Conservation (phyloP, 306 rosid species). For the Medicago ruthenica region DNA sequence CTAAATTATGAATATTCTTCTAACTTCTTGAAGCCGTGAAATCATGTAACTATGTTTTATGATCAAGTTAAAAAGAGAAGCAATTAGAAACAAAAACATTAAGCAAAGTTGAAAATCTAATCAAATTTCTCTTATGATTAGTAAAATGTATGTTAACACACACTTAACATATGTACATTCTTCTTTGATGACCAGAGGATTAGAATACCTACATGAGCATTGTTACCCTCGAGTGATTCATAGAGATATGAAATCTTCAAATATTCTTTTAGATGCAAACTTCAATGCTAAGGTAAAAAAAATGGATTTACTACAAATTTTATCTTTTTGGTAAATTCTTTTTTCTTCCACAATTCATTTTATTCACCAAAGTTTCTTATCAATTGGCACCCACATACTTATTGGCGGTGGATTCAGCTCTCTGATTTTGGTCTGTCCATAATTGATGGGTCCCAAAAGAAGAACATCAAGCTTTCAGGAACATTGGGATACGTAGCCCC, state of each 20-base stretch:
- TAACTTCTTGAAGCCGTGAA: neutral
- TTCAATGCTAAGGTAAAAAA: constrained; percentile 88
- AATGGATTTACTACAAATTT: constrained; percentile 18
- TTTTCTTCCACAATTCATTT: constrained; percentile 22
- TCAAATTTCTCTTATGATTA: neutral
- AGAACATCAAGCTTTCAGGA: constrained; percentile 86
- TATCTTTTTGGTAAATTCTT: constrained; percentile 17
- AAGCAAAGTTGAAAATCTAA: too few species aligned
- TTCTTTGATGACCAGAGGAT: constrained; percentile 69
- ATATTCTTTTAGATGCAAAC: constrained; percentile 89
- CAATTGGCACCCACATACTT: neutral
- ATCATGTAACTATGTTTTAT: neutral
- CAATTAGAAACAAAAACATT: too few species aligned
- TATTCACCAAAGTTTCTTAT: constrained; percentile 31
- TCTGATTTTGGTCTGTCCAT: constrained; percentile 94
- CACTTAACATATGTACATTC: constrained; percentile 21
- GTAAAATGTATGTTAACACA: constrained; percentile 34
- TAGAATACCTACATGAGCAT: constrained; percentile 90
- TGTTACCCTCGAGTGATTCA: constrained; percentile 86
- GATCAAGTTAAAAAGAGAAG: neutral
- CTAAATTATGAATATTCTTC: neutral
- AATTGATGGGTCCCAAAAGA: constrained; percentile 78
- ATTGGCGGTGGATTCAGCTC: constrained; percentile 69
- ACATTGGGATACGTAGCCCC: constrained; percentile 96
- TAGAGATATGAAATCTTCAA: constrained; percentile 95